Percentiles rank a stretch among this genome's conserved stretches.
These are phyloP conservation scores for Lentinula raphanica DNA, from an alignment of 768 basidiomycete genomes.

Conservation along the genomic window DNA sequence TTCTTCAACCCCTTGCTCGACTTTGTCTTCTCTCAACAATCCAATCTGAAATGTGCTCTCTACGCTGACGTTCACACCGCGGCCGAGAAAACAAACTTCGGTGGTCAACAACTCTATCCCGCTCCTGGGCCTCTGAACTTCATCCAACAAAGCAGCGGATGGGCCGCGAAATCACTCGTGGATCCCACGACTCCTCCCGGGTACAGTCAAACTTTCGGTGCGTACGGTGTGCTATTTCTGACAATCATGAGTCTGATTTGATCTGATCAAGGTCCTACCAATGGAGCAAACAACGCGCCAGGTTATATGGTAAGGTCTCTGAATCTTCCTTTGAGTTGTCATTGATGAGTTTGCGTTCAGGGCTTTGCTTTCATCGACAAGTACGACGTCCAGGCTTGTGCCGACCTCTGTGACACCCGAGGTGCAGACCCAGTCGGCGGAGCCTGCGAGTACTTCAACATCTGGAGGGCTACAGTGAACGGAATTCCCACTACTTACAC, in stretches of 20 bases:
- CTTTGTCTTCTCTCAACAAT: constrained; percentile 14
- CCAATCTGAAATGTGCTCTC: constrained; percentile 18
- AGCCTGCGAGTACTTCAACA: constrained; percentile 47
- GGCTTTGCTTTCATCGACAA: constrained; percentile 11
- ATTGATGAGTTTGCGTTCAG: not conserved
- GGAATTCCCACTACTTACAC: constrained; percentile 14
- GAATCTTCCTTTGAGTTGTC: not conserved
- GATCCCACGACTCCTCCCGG: constrained; percentile 14
- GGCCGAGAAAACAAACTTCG: constrained; percentile 13
- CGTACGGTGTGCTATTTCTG: not conserved
- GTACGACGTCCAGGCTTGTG: constrained; percentile 14
- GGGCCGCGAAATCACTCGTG: constrained; percentile 8
- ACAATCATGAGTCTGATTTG: not conserved
- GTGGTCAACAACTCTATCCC: constrained; percentile 7
- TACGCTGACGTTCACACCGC: constrained; percentile 17
- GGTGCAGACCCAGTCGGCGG: constrained; percentile 27
- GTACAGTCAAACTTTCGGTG: constrained; percentile 17
- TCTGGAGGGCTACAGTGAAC: constrained; percentile 36
- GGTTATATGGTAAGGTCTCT: constrained; percentile 12
- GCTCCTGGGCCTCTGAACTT: constrained; percentile 2
- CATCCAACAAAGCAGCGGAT: constrained; percentile 16
- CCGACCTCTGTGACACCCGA: constrained; percentile 9
- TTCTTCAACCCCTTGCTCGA: constrained; percentile 14
- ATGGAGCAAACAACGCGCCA: constrained; percentile 17
- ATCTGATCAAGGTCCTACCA: constrained; percentile 6